phyloP scores from a whole-genome alignment of 345 rosid species.

The Sonneratia caseolaris region DNA sequence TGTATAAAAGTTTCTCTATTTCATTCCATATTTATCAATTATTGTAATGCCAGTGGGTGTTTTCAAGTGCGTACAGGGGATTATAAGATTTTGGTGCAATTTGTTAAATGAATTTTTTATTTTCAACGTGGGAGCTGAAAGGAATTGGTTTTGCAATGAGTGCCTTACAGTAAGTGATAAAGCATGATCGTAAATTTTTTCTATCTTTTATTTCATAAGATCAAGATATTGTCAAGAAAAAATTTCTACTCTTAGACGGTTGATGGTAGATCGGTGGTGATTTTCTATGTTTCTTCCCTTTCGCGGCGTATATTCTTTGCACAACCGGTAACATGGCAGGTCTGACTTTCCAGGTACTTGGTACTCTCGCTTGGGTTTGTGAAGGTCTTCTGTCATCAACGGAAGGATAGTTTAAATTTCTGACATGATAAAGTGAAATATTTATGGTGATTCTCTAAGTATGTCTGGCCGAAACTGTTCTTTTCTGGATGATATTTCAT shows the following conservation, averaged over 20 bases:
- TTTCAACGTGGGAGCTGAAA: too few relatives aligned
- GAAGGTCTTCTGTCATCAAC: conserved; percentile 11
- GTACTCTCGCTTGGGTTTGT: neutral
- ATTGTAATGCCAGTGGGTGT: neutral
- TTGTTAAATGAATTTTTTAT: too few relatives aligned
- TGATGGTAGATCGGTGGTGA: neutral
- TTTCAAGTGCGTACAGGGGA: neutral
- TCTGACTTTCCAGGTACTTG: neutral
- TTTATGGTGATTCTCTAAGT: conserved; percentile 29
- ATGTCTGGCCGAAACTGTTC: conserved; percentile 24
- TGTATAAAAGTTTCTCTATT: neutral
- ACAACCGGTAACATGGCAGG: neutral
- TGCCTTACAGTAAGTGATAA: neutral
- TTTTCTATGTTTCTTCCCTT: neutral
- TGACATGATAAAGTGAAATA: neutral
- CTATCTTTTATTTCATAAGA: neutral
- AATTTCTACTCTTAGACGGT: neutral
- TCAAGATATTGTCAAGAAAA: neutral
- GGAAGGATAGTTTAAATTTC: conserved; percentile 13
- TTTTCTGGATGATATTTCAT: conserved; percentile 21
- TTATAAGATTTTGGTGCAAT: neutral
- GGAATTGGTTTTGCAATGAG: too few relatives aligned
- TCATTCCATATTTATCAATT: neutral
- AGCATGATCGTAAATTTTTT: neutral
- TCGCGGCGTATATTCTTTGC: too few relatives aligned